These are phyloP conservation scores for Colletotrichum lupini DNA, from an alignment of 2,329 filamentous ascomycete species.

Conservation along the genomic window DNA sequence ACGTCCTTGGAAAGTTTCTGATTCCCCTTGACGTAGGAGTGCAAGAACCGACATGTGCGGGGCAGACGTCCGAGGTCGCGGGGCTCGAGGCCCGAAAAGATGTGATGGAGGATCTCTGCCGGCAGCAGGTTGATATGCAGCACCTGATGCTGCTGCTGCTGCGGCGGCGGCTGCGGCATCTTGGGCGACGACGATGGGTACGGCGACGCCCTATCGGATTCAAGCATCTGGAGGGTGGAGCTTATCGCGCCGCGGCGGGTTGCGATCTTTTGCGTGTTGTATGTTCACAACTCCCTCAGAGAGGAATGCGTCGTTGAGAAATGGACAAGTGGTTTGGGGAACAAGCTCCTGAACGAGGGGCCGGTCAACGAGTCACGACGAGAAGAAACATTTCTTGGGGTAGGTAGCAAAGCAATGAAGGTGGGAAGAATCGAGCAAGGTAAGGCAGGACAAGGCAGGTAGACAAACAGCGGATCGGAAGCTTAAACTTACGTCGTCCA, in stretches of 20 bases:
- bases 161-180: not conserved
- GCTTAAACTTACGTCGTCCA: slow-evolving; percentile 27
- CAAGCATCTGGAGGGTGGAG: not conserved
- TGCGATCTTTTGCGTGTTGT: not conserved
- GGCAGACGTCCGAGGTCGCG: slow-evolving; percentile 65
- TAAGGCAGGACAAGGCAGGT: not conserved
- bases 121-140: slow-evolving; percentile 54
- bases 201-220: not conserved
- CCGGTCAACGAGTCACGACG: not conserved
- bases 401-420: not conserved
- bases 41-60: slow-evolving; percentile 62
- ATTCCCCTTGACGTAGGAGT: slow-evolving; percentile 67
- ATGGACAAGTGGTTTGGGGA: not conserved
- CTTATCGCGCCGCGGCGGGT: not conserved
- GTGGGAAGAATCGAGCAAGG: not conserved
- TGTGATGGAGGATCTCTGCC: slow-evolving; percentile 71
- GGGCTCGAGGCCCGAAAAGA: slow-evolving; percentile 67
- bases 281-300: not conserved
- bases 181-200: not conserved
- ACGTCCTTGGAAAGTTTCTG: slow-evolving; percentile 68
- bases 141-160: not conserved
- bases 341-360: not conserved
- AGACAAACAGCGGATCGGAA: slow-evolving; percentile 12
- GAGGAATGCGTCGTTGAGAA: not conserved
- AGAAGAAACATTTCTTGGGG: not conserved